Percentiles rank a stretch among this genome's conserved stretches.
Evolutionary conservation across 208 protist genomes (phyloP).

Genomic region (Leptomonas pyrrhocoris): DNA sequence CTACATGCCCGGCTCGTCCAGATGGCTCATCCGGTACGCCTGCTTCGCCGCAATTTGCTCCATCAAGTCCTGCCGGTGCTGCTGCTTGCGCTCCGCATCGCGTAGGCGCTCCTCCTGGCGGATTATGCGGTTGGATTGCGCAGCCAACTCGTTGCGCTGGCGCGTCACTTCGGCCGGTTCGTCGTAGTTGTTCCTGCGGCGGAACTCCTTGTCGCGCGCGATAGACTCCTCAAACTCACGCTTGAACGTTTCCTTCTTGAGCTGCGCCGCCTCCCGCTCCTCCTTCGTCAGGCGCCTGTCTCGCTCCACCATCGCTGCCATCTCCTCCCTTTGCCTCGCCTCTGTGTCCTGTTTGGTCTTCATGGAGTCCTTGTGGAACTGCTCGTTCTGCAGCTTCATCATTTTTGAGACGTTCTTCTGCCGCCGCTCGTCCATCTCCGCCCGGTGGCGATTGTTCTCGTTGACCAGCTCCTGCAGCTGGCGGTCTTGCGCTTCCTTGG

Average conservation of each 20-base stretch:
- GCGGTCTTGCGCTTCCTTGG: constrained; percentile 52
- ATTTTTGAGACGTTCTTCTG: constrained; percentile 58
- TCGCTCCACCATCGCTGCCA: constrained; percentile 56
- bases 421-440: constrained; percentile 61
- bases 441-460: constrained; percentile 58
- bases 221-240: constrained; percentile 70
- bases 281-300: constrained; percentile 59
- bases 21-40: constrained; percentile 62
- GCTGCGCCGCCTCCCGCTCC: constrained; percentile 51
- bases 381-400: constrained; percentile 73
- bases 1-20: constrained; percentile 53
- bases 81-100: constrained; percentile 42
- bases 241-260: constrained; percentile 66
- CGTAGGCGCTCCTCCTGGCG: constrained; percentile 62
- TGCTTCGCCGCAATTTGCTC: constrained; percentile 76
- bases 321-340: constrained; percentile 54
- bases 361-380: constrained; percentile 48
- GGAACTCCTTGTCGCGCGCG: constrained; percentile 79
- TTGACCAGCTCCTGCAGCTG: constrained; percentile 49
- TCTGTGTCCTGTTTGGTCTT: constrained; percentile 37
- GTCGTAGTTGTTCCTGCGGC: constrained; percentile 76
- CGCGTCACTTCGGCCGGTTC: constrained; percentile 70
- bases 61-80: constrained; percentile 81
- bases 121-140: constrained; percentile 55
- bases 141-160: constrained; percentile 68